Evolutionary conservation across 2,329 filamentous ascomycete genomes (phyloP), one percentile per base, ranked within the genome.

Genomic region (Rhynchosporium secalis): DNA sequence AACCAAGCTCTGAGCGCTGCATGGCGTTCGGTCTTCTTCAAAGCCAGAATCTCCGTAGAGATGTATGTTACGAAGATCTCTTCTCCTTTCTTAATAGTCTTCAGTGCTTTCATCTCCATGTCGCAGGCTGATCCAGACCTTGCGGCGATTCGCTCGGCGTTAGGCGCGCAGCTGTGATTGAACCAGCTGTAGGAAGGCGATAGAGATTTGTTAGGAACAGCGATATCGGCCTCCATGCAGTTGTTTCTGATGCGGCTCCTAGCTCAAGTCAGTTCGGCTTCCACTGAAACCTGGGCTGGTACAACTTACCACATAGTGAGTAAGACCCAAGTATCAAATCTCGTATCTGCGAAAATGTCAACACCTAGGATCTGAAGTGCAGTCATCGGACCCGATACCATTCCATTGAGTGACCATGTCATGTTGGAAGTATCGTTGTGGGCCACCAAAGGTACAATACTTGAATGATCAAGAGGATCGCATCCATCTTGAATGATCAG

Each of bases 201-300:
- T 26, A 62, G 4, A 15, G 36, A 31, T 8, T 26, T 38, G 26
- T 55, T 57, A 9, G 59, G 52, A 31, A 59, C 58, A n/a, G 31
- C 43, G 3, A 29, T 46, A 2, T 28, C 13, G 6, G n/a, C 15
- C 12, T 15, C 29, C 26, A 36, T 49, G 43, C 51, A 48, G 36
- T 62, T 62, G 31, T 62, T 62, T 12, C 41, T 49, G 26, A 56
- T 60, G 8, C 61, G 56, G n/a, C 29, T 43, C 60, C 60, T 61
- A 7, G 12, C 8, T 12, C 9, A 4, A 3, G 9, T 61, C 9
- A 61, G 54, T 40, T 13, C 20, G 13, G n/a, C 20, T 49, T 26
- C 9, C 3, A 20, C 20, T 20, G 20, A 29, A 26, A 8, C 7
- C 10, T 41, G 6, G 12, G 38, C 9, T 12, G 13, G 29, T 26